Base-by-base conservation (phyloP, 495 filamentous ascomycete genomes). In the Neurospora sp. region DNA sequence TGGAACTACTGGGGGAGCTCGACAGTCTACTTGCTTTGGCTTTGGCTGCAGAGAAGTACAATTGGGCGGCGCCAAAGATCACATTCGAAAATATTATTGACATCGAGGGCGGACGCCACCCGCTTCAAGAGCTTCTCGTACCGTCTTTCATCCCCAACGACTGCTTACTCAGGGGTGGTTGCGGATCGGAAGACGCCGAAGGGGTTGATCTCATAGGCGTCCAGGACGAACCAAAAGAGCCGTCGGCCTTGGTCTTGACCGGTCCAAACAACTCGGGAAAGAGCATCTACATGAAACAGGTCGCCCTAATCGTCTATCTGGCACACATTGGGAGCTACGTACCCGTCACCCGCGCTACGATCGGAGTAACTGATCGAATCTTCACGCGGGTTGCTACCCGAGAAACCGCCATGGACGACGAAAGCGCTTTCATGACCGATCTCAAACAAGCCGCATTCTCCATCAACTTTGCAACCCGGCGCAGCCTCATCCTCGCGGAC, bases 181-280 rank as follows among this genome's bases (percentile, higher is more conserved):
- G 6, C 41, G 86, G 87, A 39, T 69, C 37, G 35, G 42, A 16
- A 31, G 72, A 62, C 5, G 75, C 71, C n/a, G 37, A 70, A 2
- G 72, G 76, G 5, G 69, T 70, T 12, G 66, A 73, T 4, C 16
- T 35, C 0, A 8, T 20, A 14, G 23, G 16, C 16, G 41, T 27
- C 0, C 23, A 10, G 0, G 70, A 80, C 31, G 78, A 78, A 10
- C 72, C 72, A 12, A 76, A 78, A 40, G 69, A 74, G 16, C 91
- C 93, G 6, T 94, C 90, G 73, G 93, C 94, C 86, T 78, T 98
- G 3, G 81, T 98, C 8, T 78, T 98, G 77, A 98, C 96, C 0
- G 96, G 96, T 1, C 94, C 96, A 42, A 98, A 99, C 76, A 97
- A 93, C 82, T 98, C 96, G 0, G 96, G 96, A 9, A 98, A 98